Percentiles rank a stretch among this genome's conserved stretches.
These are phyloP conservation scores for Aristolochia californica DNA, from an alignment of 164 flowering plant species.

Conservation along the genomic window DNA sequence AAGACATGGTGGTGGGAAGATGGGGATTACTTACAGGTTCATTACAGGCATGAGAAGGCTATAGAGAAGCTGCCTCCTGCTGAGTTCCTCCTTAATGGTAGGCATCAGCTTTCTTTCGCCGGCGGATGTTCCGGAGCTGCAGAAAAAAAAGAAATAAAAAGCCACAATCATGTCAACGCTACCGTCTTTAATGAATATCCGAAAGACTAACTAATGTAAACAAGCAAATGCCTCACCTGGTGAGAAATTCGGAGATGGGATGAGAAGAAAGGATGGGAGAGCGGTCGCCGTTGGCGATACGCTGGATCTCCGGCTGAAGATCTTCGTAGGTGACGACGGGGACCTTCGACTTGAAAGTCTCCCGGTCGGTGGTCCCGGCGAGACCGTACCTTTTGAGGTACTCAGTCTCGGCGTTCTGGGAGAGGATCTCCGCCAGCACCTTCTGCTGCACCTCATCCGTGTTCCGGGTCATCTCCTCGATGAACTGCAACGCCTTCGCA, in stretches of 20 bases:
- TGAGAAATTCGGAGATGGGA: constrained; percentile 71
- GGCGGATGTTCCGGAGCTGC: constrained; percentile 82
- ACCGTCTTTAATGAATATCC: too few species aligned
- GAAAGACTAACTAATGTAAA: neutral
- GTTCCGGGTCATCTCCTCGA: constrained; percentile 53
- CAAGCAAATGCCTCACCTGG: constrained; percentile 31
- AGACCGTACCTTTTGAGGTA: constrained; percentile 35
- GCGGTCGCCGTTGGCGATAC: constrained; percentile 65
- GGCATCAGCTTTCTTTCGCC: constrained; percentile 85
- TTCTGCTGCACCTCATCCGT: constrained; percentile 42
- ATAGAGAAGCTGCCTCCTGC: constrained; percentile 50
- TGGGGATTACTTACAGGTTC: constrained; percentile 55
- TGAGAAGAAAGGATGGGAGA: constrained; percentile 50
- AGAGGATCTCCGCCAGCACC: constrained; percentile 43
- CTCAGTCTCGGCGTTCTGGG: constrained; percentile 45
- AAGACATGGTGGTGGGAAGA: too few species aligned
- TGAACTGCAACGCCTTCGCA: constrained; percentile 50
- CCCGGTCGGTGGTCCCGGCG: constrained; percentile 40
- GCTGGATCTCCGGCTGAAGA: constrained; percentile 53
- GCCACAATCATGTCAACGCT: neutral
- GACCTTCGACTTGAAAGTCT: constrained; percentile 42
- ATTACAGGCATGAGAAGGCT: constrained; percentile 82
- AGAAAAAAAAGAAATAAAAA: neutral
- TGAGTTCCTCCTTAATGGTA: constrained; percentile 53
- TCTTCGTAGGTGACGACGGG: constrained; percentile 63